phyloP scores from a whole-genome alignment of 2,329 filamentous ascomycete genomes.

The Beauveria asiatica region DNA sequence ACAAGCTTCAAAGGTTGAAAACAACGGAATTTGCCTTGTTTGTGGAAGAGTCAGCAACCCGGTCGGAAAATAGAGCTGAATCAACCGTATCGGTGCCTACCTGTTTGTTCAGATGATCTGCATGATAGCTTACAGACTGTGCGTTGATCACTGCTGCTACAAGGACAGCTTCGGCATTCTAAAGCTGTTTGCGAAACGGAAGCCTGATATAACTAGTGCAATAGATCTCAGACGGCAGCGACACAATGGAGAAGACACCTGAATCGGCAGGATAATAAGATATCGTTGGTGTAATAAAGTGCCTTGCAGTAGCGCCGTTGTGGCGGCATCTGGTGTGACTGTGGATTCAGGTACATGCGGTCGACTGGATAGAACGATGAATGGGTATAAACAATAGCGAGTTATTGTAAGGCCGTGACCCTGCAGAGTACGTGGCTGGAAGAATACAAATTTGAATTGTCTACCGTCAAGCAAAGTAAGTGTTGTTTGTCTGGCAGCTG shows the following conservation, averaged over 20 bases:
- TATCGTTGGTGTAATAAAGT: not conserved
- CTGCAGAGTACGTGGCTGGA: too few species aligned
- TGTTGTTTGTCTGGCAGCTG: not conserved
- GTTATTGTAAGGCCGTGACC: too few species aligned
- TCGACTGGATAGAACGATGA: not conserved
- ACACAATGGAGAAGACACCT: not conserved
- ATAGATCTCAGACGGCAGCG: not conserved
- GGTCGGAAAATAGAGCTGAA: not conserved
- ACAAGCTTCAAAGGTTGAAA: too few species aligned
- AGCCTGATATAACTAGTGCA: not conserved
- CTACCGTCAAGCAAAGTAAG: not conserved
- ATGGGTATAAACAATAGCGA: not conserved
- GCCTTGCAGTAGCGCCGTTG: not conserved
- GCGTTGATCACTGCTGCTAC: not conserved
- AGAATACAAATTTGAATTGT: too few species aligned
- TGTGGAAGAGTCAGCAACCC: not conserved
- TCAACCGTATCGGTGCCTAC: not conserved
- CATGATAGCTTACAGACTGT: not conserved
- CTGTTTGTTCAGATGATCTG: not conserved
- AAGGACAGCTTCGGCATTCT: not conserved
- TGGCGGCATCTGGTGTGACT: not conserved
- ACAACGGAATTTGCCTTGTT: not conserved
- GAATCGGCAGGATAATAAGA: not conserved
- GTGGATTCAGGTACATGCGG: not conserved
- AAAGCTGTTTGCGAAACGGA: not conserved